Evolutionary conservation across 768 basidiomycete species (phyloP), one percentile per base, ranked within the genome.

Genomic region (Cystobasidium onofrii): DNA sequence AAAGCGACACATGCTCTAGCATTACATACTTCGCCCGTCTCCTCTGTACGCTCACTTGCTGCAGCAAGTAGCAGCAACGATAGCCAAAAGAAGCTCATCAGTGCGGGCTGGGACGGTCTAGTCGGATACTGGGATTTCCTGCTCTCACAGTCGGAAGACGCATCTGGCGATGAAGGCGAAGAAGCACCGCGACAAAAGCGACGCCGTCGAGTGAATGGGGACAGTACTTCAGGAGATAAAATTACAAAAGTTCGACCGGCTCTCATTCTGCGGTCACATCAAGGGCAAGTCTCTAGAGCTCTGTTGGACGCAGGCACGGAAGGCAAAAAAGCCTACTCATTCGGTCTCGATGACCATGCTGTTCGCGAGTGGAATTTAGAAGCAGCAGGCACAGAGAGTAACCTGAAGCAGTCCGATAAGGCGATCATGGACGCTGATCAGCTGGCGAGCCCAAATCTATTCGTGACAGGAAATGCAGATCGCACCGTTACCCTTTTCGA

Each of bases 361-460:
- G 87, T 97, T 4, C 84, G 92, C 27, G 83, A 85, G 1, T 99
- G 95, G 95, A 92, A 96, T 78, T 83, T 89, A 1, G 89, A 91
- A 76, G 85, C 83, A 44, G 69, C 69, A 2, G 91, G 89, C 20
- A 75, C 75, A 15, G 78, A 80, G 60, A 77, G 75, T 10, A 77
- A 80, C 0, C 74, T 80, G 33, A 82, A 82, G 78, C 82, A 83
- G 62, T 76, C 81, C 57, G 83, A 83, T 74, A 82, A 82, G 63
- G 80, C 81, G 25, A 78, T 80, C 31, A 79, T 83, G 17, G 80
- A 80, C 57, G 79, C 83, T 41, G 79, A 81, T 64, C 82, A 83
- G 75, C 80, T 83, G 73, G 73, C 78, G 12, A 64, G 61, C 44
- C 39, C 41, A 1, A 55, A 63, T 25, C 70, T 81, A 4, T 78